phyloP scores from a whole-genome alignment of 257 asterid genomes.

The Ocimum tenuiflorum region DNA sequence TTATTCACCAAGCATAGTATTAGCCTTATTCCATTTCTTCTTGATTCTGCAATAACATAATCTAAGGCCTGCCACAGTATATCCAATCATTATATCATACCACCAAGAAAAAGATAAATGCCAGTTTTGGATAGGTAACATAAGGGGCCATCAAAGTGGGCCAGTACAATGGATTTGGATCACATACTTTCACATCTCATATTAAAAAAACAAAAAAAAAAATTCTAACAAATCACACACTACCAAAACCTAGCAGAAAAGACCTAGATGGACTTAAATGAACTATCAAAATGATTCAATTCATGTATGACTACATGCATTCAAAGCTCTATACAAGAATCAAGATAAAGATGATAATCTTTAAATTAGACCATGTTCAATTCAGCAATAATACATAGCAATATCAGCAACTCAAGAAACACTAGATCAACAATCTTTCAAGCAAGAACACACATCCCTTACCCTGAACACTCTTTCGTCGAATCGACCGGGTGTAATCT shows the following conservation, averaged over 20 bases:
- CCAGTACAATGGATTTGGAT: slow-evolving; percentile 15
- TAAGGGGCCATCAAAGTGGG: slow-evolving; percentile 3
- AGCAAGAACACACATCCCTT: slow-evolving; percentile 26
- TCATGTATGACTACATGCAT: background rate
- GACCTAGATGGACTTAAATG: background rate
- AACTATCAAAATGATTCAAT: slow-evolving; percentile 1
- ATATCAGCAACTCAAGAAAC: slow-evolving; percentile 3
- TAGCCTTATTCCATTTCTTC: slow-evolving; percentile 65
- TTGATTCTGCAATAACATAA: slow-evolving; percentile 85
- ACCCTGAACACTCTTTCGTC: slow-evolving; percentile 83
- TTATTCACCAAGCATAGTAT: slow-evolving; percentile 78
- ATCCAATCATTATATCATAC: slow-evolving; percentile 3
- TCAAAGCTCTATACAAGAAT: background rate
- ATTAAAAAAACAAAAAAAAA: too few species aligned
- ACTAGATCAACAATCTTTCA: slow-evolving; percentile 7
- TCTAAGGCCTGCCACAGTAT: slow-evolving; percentile 66
- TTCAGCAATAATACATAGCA: background rate
- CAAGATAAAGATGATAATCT: background rate
- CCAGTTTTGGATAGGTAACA: background rate
- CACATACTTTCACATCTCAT: slow-evolving; percentile 3
- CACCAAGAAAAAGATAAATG: slow-evolving; percentile 6
- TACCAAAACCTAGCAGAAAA: background rate
- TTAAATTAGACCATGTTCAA: background rate
- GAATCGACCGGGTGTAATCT: slow-evolving; percentile 78
- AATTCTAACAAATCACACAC: background rate